These are phyloP conservation scores for Apiospora rasikravindrae DNA, from an alignment of 2,329 filamentous ascomycete species.

Conservation along the genomic window DNA sequence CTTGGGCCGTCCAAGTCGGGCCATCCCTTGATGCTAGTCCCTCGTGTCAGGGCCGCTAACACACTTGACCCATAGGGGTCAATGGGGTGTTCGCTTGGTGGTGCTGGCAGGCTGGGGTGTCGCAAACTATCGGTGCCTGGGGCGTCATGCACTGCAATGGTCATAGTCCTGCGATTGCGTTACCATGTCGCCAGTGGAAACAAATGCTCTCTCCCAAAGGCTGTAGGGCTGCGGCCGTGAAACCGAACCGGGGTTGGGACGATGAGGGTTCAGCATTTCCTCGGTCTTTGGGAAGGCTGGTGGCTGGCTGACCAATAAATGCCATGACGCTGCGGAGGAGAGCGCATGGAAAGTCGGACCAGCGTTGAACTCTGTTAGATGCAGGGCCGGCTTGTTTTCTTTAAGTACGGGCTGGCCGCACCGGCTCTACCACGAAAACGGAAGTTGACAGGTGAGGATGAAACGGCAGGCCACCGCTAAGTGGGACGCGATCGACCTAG, in stretches of 20 bases:
- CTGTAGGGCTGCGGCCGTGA: conserved; percentile 1
- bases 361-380: conserved; percentile 12
- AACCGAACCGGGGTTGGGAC: background rate
- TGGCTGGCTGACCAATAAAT: background rate
- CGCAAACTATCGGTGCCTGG: background rate
- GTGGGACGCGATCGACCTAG: background rate
- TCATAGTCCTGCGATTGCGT: background rate
- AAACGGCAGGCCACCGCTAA: background rate
- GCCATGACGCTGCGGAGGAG: background rate
- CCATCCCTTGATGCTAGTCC: background rate
- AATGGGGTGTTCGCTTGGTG: background rate
- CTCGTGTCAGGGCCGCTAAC: background rate
- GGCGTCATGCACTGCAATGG: background rate
- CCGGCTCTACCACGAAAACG: background rate
- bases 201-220: background rate
- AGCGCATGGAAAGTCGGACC: background rate
- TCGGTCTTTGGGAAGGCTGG: background rate
- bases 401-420: background rate
- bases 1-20: background rate
- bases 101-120: background rate
- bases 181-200: background rate
- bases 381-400: background rate
- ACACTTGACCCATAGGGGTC: background rate
- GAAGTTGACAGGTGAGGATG: background rate
- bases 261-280: background rate